These are phyloP conservation scores for Eutrema yunnanense DNA, from an alignment of 345 rosid genomes.

Conservation along the genomic window DNA sequence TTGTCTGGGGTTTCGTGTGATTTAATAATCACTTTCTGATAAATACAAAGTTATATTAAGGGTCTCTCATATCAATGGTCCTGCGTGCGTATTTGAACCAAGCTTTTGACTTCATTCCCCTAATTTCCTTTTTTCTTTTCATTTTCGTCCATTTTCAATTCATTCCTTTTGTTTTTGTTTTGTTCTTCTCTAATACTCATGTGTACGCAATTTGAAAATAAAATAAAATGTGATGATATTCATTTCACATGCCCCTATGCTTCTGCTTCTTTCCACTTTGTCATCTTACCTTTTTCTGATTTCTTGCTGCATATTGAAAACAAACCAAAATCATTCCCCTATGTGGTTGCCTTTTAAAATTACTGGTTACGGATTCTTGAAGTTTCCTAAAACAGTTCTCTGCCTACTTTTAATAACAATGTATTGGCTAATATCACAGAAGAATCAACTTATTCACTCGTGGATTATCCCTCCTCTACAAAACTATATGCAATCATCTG, in stretches of 20 bases:
- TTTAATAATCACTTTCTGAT: constrained; percentile 10
- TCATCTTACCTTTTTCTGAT: constrained; percentile 23
- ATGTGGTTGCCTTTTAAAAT: constrained; percentile 9
- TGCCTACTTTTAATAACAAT: background rate
- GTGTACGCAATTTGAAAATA: background rate
- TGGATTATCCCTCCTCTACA: background rate
- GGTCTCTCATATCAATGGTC: background rate
- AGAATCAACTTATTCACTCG: background rate
- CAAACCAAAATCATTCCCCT: constrained; percentile 23
- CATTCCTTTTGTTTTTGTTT: background rate
- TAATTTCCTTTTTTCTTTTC: background rate
- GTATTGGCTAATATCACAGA: background rate
- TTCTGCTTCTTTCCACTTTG: constrained; percentile 25
- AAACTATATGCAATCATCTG: background rate
- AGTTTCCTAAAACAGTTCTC: background rate
- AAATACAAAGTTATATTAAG: constrained; percentile 11
- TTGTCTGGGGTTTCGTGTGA: constrained; percentile 1
- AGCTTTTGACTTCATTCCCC: constrained; percentile 25
- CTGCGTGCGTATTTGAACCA: constrained; percentile 19
- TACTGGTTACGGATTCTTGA: background rate
- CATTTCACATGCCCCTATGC: constrained; percentile 22
- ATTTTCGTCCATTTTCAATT: constrained; percentile 3
- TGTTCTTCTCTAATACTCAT: background rate
- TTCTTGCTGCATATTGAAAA: constrained; percentile 8
- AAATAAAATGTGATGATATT: background rate